Base-by-base conservation (phyloP, 202 grass and related monocot species). In the Alloteropsis angusta region DNA sequence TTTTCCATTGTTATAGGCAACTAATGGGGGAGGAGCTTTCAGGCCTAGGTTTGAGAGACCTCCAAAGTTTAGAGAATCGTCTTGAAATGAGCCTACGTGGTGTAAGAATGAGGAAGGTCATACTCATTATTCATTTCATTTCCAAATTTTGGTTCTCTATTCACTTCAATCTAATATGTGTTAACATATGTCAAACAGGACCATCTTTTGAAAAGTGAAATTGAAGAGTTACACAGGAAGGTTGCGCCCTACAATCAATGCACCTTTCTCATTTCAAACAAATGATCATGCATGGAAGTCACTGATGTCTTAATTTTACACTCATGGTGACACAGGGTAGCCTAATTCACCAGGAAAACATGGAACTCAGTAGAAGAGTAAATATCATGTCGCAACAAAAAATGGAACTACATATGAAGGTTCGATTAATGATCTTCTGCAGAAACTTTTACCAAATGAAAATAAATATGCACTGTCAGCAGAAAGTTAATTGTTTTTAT, bases 1-100 rank as follows among this genome's bases (percentile, higher is more conserved):
- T 22, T 59, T 74, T 67, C 35, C 60, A 77, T 85, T 43, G 23
- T 25, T 76, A 63, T 45, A 97, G 91, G 89, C 84, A 92, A 48
- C 77, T 92, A 69, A 88, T 88, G 87, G 91, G 91, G 22, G 79
- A 93, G 77, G 82, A 92, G 76, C 81, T 93, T 75, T 92, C 94
- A 66, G 74, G 91, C 32, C 76, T 93, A 69, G 59, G 63, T 74
- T 62, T 87, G 58, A 86, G 57, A 70, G 85, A 92, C 66, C 83
- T 97, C 44, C 91, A 93, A 72, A 88, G 76, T 75, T 74, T 97
- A 83, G 91, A 97, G 72, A 93, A 70, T 70, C 83, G 60, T 45
- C 91, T 93, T 38, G 91, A 92, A 69, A 93, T 77, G 69, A 93
- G 87, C 48, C 43, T 92, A 14, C 68, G 16, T 36, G 71, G 68